Base-by-base conservation (phyloP, 164 flowering plant genomes). In the Piper longum region DNA sequence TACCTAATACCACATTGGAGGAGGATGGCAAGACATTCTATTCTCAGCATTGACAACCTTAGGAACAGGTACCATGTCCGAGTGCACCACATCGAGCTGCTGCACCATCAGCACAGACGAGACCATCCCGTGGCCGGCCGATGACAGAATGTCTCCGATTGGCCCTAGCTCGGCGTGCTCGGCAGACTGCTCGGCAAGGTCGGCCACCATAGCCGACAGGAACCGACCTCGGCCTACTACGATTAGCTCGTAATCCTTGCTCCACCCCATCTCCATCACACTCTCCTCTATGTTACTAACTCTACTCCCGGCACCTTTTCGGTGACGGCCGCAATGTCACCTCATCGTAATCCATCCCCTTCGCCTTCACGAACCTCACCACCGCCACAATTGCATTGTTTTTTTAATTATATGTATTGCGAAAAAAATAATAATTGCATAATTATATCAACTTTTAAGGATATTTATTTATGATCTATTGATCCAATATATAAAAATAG, bases 151-250 rank as follows among this genome's bases (percentile, higher is more conserved):
- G 65, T 87, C 86, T 5, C 92, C 97, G 0, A 84, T 62, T 0
- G 85, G 84, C 2, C 97, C 97, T 8, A 90, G 61, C 73, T 84
- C 92, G 0, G 83, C 73, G 42, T 84, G 80, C 68, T 87, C 87
- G 0, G 82, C 76, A 7, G 59, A 72, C 1, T 74, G 71, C 9
- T 84, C 82, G 0, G 81, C 82, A 44, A 81, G 45, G 16, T 65
- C 74, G 0, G 83, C 86, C 54, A 74, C 84, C 77, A 76, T 74
- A 0, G 64, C 60, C 2, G 85, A 73, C 0, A 89, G 80, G 42
- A 75, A 73, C 62, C 80, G 64, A 0, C 84, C 83, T 62, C 70
- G 83, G 13, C 97, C 97, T 0, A 87, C 85, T 1, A 89, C 79
- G 0, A 87, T 54, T 0, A 89, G 82, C 39, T 84, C 83, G 26